Evolutionary conservation across 2,329 filamentous ascomycete species (phyloP).

Genomic region (Claviceps sorghi): DNA sequence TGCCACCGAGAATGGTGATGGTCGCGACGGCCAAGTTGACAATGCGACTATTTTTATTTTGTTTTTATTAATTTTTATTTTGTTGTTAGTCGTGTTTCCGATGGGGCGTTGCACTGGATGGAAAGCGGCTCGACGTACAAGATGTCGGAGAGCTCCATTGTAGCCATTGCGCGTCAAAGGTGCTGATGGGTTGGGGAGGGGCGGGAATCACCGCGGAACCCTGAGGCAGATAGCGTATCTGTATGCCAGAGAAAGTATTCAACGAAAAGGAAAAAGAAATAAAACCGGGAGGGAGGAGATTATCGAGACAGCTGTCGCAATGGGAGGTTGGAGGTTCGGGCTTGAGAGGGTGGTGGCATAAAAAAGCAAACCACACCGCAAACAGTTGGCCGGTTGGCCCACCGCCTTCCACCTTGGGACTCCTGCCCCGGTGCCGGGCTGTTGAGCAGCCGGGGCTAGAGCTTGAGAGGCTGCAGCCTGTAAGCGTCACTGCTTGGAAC

Average conservation of each 20-base stretch:
- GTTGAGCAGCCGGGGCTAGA: too few relatives aligned
- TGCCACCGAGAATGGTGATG: slow-evolving; percentile 75
- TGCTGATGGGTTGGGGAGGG: background rate
- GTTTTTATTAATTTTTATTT: background rate
- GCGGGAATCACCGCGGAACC: background rate
- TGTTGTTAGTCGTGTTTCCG: slow-evolving; percentile 18
- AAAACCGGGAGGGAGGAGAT: background rate
- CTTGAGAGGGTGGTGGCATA: background rate
- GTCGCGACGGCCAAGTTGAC: slow-evolving; percentile 82
- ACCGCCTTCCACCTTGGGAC: background rate
- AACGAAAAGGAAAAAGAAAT: background rate
- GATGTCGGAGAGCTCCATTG: slow-evolving; percentile 83
- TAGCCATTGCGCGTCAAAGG: slow-evolving; percentile 10
- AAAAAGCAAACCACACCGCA: background rate
- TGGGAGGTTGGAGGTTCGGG: background rate
- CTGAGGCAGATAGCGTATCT: background rate
- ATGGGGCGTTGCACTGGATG: background rate
- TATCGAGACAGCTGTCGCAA: slow-evolving; percentile 1
- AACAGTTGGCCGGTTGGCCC: background rate
- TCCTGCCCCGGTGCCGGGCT: too few relatives aligned
- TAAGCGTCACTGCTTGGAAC: background rate
- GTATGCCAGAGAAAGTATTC: background rate
- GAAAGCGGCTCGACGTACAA: slow-evolving; percentile 47
- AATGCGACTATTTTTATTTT: slow-evolving; percentile 52
- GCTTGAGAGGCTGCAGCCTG: background rate